Evolutionary conservation across 2,329 filamentous ascomycete genomes (phyloP).

Genomic region (Claviceps digitariae): DNA sequence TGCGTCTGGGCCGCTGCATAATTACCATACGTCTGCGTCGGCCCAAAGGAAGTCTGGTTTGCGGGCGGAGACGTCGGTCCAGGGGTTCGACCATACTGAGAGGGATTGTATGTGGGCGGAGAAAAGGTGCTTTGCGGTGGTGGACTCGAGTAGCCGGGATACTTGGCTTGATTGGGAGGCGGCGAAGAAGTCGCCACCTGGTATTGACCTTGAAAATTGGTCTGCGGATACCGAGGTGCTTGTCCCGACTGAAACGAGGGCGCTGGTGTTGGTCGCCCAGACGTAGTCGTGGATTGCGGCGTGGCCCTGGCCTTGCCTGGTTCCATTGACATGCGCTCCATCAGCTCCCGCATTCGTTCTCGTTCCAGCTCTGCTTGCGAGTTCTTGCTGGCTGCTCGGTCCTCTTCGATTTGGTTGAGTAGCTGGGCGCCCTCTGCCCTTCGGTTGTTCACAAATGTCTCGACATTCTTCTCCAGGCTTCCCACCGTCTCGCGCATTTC

Average conservation of each 20-base stretch:
- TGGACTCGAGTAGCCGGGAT: constrained; percentile 27
- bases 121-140: constrained; percentile 31
- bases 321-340: constrained; percentile 95
- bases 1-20: constrained; percentile 20
- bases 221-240: constrained; percentile 37
- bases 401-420: constrained; percentile 74
- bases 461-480: constrained; percentile 87
- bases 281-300: constrained; percentile 13
- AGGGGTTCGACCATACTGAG: constrained; percentile 43
- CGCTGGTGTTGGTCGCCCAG: constrained; percentile 21
- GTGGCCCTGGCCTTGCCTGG: constrained; percentile 25
- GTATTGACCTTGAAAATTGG: constrained; percentile 43
- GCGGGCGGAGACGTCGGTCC: constrained; percentile 49
- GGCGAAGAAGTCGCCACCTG: constrained; percentile 45
- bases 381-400: constrained; percentile 47
- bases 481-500: constrained; percentile 95
- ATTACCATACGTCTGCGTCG: constrained; percentile 25
- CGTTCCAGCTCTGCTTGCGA: constrained; percentile 69
- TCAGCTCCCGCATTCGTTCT: constrained; percentile 72
- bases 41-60: constrained; percentile 37
- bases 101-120: constrained; percentile 43
- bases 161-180: constrained; percentile 33
- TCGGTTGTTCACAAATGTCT: constrained; percentile 91
- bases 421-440: constrained; percentile 83
- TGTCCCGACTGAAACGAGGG: constrained; percentile 35